Percentiles rank a stretch among this genome's conserved stretches.
Evolutionary conservation across 257 asterid genomes (phyloP).

Genomic region (Solanum pinnatisectum): DNA sequence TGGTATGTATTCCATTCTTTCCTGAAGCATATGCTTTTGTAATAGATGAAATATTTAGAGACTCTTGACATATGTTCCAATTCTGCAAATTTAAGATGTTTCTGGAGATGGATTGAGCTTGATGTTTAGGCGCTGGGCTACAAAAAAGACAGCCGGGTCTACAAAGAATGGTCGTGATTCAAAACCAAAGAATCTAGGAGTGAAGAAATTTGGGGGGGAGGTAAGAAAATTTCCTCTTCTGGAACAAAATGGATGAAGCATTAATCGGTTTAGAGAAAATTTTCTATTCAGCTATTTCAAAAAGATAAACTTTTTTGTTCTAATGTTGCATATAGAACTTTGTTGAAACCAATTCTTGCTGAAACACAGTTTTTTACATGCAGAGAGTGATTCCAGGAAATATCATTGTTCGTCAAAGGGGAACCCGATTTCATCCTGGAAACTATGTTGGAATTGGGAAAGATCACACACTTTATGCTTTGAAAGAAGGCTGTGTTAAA

Average conservation of each 20-base stretch:
- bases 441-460: slow-evolving; percentile 74
- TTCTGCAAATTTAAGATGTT: slow-evolving; percentile 26
- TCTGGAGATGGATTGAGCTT: slow-evolving; percentile 78
- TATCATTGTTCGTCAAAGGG: slow-evolving; percentile 92
- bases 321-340: background rate
- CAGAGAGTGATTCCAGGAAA: slow-evolving; percentile 91
- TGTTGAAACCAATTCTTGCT: background rate
- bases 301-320: background rate
- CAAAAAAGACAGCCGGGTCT: slow-evolving; percentile 89
- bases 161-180: slow-evolving; percentile 80
- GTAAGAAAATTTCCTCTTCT: slow-evolving; percentile 39
- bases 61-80: background rate
- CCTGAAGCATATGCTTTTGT: background rate
- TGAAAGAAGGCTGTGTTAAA: slow-evolving; percentile 79
- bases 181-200: slow-evolving; percentile 80
- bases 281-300: background rate
- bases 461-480: slow-evolving; percentile 87
- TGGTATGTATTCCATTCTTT: slow-evolving; percentile 29
- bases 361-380: background rate
- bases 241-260: background rate
- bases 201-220: slow-evolving; percentile 95
- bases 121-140: slow-evolving; percentile 84
- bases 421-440: slow-evolving; percentile 92
- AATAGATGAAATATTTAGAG: background rate
- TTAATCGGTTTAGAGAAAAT: background rate